Evolutionary conservation across 306 rosid genomes (phyloP).

Genomic region (Cicer chorassanicum): DNA sequence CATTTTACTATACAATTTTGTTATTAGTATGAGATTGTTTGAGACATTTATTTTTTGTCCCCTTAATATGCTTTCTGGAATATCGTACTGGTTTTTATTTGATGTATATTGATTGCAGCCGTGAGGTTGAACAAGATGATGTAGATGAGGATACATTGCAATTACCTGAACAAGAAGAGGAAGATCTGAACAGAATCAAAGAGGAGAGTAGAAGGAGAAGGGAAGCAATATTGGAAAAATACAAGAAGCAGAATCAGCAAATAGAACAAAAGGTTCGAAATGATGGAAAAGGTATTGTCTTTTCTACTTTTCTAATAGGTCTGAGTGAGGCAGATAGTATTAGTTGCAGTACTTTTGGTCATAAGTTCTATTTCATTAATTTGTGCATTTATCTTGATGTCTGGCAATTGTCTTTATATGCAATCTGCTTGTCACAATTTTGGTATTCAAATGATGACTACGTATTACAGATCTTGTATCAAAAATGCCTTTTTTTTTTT

Average conservation of each 20-base stretch:
- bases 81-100: conserved; percentile 13
- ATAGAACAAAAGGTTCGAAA: conserved; percentile 48
- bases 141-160: conserved; percentile 63
- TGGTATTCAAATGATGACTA: conserved; percentile 7
- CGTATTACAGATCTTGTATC: conserved; percentile 8
- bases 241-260: conserved; percentile 68
- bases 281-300: conserved; percentile 56
- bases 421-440: neutral
- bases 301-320: neutral
- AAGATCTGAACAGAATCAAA: conserved; percentile 85
- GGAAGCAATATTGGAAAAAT: conserved; percentile 91
- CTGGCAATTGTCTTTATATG: neutral
- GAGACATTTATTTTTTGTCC: neutral
- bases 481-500: neutral
- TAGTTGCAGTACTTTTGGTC: neutral
- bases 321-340: conserved; percentile 3
- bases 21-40: neutral
- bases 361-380: conserved; percentile 18
- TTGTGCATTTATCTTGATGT: neutral
- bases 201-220: conserved; percentile 93
- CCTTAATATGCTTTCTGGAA: conserved; percentile 2
- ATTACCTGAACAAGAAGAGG: conserved; percentile 87
- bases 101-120: conserved; percentile 52
- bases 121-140: conserved; percentile 73
- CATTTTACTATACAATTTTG: neutral